Base-by-base conservation (phyloP, 2,329 filamentous ascomycete species). In the Talaromyces verruculosus region DNA sequence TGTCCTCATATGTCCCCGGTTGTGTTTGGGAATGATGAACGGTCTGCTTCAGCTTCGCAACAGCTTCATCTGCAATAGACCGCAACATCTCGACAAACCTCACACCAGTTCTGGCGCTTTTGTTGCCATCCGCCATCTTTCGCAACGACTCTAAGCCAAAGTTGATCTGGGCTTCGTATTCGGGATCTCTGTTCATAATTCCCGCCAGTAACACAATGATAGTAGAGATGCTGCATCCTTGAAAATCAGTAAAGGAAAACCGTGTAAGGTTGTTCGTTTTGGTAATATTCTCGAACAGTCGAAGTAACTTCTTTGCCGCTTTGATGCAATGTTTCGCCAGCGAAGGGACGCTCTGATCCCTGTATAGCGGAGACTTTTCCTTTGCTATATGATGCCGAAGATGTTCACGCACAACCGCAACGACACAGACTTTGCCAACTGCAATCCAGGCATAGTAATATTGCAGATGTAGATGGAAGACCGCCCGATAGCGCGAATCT, bases 211-310 rank as follows among this genome's bases (percentile, higher is more conserved):
- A 65, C 3, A 74, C 71, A 6, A 78, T 72, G 28, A 78, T 78
- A 1, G 75, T 78, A 3, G 77, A 77, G 17, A 76, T 77, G 43
- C 77, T 79, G 65, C 77, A 78, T 13, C 75, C 77, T 60, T 79
- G 77, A 25, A 79, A 79, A 67, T 79, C 77, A 4, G 77, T 78
- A 57, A 79, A 79, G 0, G 77, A 79, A 58, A 79, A 79, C 0
- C 73, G 72, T 1, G 74, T 74, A n/a, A 75, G 73, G 8, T 77
- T 77, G 2, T 71, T 70, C 2, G 70, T 75, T 1, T 59, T 63
- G 2, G 65, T 69, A 17, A 79, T 58, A 2, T 64, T 72, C 51
- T 78, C 74, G 33, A 78, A 78, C 0, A 78, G 67, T 13, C 68
- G 68, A 0, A 78, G 70, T 17, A 75, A 68, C 58, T 78, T 77